Evolutionary conservation across 2,329 filamentous ascomycete genomes (phyloP).

Genomic region (Neofusicoccum parvum): DNA sequence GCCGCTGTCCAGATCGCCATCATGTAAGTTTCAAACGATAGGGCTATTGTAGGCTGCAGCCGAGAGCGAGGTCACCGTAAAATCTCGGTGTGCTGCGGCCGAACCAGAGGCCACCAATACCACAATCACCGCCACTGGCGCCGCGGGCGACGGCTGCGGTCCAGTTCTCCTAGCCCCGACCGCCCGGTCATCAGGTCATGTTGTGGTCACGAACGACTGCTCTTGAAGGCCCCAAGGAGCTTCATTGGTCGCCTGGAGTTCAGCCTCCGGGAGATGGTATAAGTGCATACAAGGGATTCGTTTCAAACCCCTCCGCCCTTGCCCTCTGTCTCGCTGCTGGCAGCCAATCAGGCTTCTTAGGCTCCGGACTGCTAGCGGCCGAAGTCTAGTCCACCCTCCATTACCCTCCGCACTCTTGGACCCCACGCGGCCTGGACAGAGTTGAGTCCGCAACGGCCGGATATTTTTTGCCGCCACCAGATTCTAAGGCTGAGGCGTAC

Average conservation of each 20-base stretch:
- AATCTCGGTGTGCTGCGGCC: background rate
- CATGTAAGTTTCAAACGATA: background rate
- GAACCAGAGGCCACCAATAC: background rate
- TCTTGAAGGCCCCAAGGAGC: background rate
- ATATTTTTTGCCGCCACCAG: background rate
- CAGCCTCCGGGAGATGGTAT: background rate
- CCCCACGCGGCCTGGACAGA: constrained; percentile 4
- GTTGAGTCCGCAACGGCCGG: background rate
- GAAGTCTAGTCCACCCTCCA: constrained; percentile 3
- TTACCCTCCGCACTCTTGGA: background rate
- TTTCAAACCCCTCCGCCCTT: background rate
- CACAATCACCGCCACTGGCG: background rate
- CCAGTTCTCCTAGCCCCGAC: background rate
- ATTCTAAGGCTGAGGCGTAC: background rate
- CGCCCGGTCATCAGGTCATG: constrained; percentile 4
- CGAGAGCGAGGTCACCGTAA: background rate
- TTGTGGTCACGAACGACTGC: background rate
- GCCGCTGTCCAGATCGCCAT: background rate
- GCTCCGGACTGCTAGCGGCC: background rate
- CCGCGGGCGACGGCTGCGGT: background rate
- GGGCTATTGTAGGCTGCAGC: background rate
- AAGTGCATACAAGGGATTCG: background rate
- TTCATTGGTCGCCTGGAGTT: background rate
- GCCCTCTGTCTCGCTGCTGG: background rate
- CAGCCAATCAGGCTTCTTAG: background rate